Evolutionary conservation across 345 rosid genomes (phyloP).

Genomic region (Gossypium raimondii): DNA sequence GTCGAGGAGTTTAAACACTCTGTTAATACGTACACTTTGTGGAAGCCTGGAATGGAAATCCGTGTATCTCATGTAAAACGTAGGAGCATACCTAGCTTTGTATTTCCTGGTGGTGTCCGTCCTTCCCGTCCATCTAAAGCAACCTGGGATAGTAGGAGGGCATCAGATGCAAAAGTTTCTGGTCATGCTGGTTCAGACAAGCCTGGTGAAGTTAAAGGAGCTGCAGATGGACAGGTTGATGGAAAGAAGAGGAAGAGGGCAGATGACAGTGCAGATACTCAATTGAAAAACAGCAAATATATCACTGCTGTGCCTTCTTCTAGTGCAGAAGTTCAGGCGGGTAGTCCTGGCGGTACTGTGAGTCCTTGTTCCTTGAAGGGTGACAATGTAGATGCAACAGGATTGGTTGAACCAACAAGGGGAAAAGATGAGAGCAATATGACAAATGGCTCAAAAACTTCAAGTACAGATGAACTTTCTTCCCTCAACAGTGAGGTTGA

Average conservation of each 20-base stretch:
- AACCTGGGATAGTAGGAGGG: conserved; percentile 70
- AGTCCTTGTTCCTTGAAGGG: conserved; percentile 36
- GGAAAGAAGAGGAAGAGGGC: conserved; percentile 60
- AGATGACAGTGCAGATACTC: conserved; percentile 42
- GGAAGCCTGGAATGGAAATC: conserved; percentile 90
- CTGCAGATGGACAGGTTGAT: conserved; percentile 50
- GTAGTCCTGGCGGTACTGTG: conserved; percentile 39
- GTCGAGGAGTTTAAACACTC: conserved; percentile 79
- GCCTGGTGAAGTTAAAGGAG: conserved; percentile 50
- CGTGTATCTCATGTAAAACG: conserved; percentile 67
- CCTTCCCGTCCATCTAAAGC: conserved; percentile 58
- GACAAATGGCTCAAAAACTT: conserved; percentile 14
- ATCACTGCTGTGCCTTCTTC: conserved; percentile 30
- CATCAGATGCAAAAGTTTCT: conserved; percentile 44
- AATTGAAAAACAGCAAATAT: conserved; percentile 28
- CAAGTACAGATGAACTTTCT: conserved; percentile 18
- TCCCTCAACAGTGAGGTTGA: conserved; percentile 27
- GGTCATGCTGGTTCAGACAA: conserved; percentile 36
- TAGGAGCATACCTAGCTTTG: conserved; percentile 68
- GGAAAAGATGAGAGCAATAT: conserved; percentile 28
- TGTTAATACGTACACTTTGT: conserved; percentile 49
- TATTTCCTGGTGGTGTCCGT: conserved; percentile 79
- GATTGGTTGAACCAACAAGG: conserved; percentile 21
- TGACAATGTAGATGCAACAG: conserved; percentile 21
- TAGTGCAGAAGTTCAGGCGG: conserved; percentile 38